Evolutionary conservation across 495 filamentous ascomycete species (phyloP).

Genomic region (Lentithecium fluviatile): DNA sequence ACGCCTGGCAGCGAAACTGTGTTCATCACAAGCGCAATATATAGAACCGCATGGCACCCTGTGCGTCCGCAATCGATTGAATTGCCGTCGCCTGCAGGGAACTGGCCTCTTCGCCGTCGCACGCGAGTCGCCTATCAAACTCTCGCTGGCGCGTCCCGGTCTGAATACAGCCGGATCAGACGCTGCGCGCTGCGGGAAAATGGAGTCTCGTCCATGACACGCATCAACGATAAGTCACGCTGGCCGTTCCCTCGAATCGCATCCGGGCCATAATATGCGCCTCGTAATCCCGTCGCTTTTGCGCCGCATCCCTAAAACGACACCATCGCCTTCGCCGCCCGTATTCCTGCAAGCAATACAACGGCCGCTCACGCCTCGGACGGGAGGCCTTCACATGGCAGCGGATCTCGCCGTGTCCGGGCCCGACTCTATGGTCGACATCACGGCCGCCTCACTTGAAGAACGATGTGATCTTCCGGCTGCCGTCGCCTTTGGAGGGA

Average conservation of each 20-base stretch:
- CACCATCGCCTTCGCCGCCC: slow-evolving; percentile 16
- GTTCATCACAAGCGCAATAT: neutral
- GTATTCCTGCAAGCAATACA: slow-evolving; percentile 9
- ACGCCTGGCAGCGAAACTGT: no score
- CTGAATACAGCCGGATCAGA: slow-evolving; percentile 1
- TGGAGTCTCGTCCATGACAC: slow-evolving; percentile 27
- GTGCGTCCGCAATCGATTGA: neutral
- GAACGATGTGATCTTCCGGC: slow-evolving; percentile 82
- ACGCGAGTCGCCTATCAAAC: slow-evolving; percentile 7
- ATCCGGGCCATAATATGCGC: slow-evolving; percentile 1
- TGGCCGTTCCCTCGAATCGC: slow-evolving; percentile 25
- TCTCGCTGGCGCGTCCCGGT: slow-evolving; percentile 15
- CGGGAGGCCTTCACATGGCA: neutral
- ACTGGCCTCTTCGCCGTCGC: neutral
- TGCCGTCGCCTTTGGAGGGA: slow-evolving; percentile 57
- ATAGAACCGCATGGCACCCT: slow-evolving; percentile 13
- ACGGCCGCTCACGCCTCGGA: no score
- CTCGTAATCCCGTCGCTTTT: slow-evolving; percentile 5
- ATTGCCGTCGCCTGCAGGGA: neutral
- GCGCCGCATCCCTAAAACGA: slow-evolving; percentile 26
- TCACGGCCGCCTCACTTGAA: slow-evolving; percentile 56
- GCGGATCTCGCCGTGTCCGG: slow-evolving; percentile 14
- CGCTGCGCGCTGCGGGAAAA: slow-evolving; percentile 14
- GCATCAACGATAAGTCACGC: slow-evolving; percentile 30
- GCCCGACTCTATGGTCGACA: slow-evolving; percentile 8